phyloP scores from a whole-genome alignment of 164 flowering plant species.

The Brasenia schreberi region DNA sequence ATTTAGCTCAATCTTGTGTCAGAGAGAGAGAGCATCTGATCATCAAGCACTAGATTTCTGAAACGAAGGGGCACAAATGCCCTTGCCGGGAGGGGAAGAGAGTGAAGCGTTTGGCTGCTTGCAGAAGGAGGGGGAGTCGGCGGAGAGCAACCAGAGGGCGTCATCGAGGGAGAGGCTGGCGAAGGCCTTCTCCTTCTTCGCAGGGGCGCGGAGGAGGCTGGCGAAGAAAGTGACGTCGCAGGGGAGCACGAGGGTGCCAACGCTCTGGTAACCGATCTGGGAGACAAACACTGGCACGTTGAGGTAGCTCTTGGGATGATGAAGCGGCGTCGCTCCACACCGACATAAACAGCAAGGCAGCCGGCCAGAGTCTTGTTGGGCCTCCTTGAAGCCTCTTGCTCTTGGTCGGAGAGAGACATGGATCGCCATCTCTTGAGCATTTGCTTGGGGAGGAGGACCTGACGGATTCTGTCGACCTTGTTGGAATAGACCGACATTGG shows the following conservation, averaged over 20 bases:
- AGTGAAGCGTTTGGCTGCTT: background rate
- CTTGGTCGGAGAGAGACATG: conserved; percentile 12
- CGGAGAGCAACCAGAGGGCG: conserved; percentile 18
- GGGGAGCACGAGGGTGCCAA: conserved; percentile 24
- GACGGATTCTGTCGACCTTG: conserved; percentile 27
- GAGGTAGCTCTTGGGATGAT: conserved; percentile 24
- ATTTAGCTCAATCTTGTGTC: background rate
- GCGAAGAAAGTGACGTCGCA: conserved; percentile 27
- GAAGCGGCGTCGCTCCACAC: conserved; percentile 18
- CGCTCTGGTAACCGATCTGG: conserved; percentile 16
- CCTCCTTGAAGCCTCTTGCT: background rate
- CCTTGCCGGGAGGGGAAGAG: background rate
- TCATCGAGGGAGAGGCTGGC: conserved; percentile 15
- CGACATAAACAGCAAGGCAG: conserved; percentile 26
- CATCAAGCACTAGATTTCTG: conserved; percentile 22
- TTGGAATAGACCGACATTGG: background rate
- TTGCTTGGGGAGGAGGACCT: conserved; percentile 37
- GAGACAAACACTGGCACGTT: conserved; percentile 20
- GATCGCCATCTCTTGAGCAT: conserved; percentile 35
- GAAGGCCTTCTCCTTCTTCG: conserved; percentile 19
- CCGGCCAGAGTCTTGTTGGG: conserved; percentile 14
- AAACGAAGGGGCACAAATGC: background rate
- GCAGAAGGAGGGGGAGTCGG: background rate
- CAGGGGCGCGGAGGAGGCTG: conserved; percentile 12
- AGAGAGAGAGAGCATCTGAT: background rate